phyloP scores from a whole-genome alignment of 352 stramenopile species.

The Globisporangium parvum region DNA sequence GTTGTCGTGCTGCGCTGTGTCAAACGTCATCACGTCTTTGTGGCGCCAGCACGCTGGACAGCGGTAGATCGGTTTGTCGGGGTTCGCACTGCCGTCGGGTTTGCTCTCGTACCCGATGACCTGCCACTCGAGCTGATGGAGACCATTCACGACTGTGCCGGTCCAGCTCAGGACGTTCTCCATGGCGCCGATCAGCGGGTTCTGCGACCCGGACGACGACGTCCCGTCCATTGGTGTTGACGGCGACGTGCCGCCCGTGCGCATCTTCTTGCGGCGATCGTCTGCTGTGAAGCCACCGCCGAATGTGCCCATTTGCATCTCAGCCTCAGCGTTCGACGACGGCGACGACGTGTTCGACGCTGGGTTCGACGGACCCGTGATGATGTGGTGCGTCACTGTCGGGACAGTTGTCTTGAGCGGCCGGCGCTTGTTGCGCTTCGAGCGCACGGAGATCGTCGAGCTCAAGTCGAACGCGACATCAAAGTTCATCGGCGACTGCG shows the following conservation, averaged over 20 bases:
- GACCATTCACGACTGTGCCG: constrained; percentile 57
- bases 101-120: constrained; percentile 78
- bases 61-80: constrained; percentile 73
- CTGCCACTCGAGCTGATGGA: constrained; percentile 80
- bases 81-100: constrained; percentile 55
- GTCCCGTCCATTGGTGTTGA: constrained; percentile 15
- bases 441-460: constrained; percentile 90
- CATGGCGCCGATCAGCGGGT: constrained; percentile 59
- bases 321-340: constrained; percentile 61
- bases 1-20: constrained; percentile 74
- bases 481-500: constrained; percentile 82
- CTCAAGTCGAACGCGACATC: constrained; percentile 89
- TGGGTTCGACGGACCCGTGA: constrained; percentile 55
- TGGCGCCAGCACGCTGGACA: constrained; percentile 80
- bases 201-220: constrained; percentile 17
- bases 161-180: constrained; percentile 75
- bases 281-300: constrained; percentile 47
- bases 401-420: constrained; percentile 36
- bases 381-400: constrained; percentile 68
- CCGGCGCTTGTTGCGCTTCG: constrained; percentile 92
- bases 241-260: constrained; percentile 20
- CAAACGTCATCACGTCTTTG: constrained; percentile 83
- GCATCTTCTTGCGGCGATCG: constrained; percentile 67
- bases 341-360: constrained; percentile 63
- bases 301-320: constrained; percentile 43